Evolutionary conservation across 768 basidiomycete species (phyloP).

Genomic region (Termitomyces sp.): DNA sequence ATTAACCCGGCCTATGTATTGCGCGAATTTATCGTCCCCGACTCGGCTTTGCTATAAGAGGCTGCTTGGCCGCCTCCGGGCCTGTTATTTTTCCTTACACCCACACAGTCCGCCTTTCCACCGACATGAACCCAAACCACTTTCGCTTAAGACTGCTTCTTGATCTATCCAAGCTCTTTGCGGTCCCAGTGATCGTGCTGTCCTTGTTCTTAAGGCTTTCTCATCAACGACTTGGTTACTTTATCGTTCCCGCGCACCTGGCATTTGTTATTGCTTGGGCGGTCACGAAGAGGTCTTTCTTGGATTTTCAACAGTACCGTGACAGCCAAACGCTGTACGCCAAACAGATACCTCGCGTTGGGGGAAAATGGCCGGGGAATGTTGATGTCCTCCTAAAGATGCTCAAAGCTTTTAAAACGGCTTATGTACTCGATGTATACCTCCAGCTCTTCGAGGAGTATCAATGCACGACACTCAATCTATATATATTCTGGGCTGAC

Average conservation of each 20-base stretch:
- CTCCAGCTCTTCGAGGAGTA: constrained; percentile 67
- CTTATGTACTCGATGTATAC: constrained; percentile 62
- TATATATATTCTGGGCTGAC: constrained; percentile 66
- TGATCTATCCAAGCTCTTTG: constrained; percentile 39
- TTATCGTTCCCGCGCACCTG: constrained; percentile 33
- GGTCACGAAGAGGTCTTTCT: constrained; percentile 28
- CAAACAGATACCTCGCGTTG: constrained; percentile 49
- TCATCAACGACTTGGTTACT: constrained; percentile 28
- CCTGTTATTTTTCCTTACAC: neutral
- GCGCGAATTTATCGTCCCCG: neutral
- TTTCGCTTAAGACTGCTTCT: constrained; percentile 49
- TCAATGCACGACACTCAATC: constrained; percentile 65
- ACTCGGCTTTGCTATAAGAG: neutral
- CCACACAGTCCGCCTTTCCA: constrained; percentile 14
- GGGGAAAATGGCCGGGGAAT: constrained; percentile 78
- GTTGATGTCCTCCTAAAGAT: constrained; percentile 61
- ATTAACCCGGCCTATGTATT: too few relatives aligned
- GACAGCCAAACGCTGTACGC: constrained; percentile 49
- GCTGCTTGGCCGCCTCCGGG: too few relatives aligned
- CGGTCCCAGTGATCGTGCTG: constrained; percentile 38
- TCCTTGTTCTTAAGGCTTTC: constrained; percentile 24
- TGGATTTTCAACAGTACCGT: constrained; percentile 30
- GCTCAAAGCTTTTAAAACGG: constrained; percentile 49
- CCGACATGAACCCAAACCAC: constrained; percentile 33
- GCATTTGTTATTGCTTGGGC: constrained; percentile 40